Evolutionary conservation across 768 basidiomycete genomes (phyloP).

Genomic region (Rhizopogon vinicolor): DNA sequence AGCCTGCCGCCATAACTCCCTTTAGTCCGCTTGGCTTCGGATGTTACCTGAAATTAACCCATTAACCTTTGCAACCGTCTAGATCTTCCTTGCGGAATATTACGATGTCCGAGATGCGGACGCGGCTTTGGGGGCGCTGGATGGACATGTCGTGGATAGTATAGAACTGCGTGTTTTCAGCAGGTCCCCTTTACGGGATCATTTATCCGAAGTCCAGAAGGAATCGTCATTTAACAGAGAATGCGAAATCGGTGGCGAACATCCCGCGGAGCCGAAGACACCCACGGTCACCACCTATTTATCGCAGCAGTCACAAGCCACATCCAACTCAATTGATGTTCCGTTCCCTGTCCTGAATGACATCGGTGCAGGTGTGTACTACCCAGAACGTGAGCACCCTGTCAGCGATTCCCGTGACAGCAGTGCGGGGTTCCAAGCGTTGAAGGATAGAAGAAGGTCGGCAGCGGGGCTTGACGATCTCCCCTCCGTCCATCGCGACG

Average conservation of each 20-base stretch:
- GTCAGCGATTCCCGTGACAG: slow-evolving; percentile 1
- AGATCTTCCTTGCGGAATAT: slow-evolving; percentile 60
- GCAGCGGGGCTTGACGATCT: slow-evolving; percentile 4
- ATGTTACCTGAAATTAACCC: background rate
- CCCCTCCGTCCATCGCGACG: slow-evolving; percentile 9
- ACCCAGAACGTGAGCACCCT: slow-evolving; percentile 18
- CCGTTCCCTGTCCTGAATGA: slow-evolving; percentile 21
- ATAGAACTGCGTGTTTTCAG: slow-evolving; percentile 44
- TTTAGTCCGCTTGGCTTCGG: background rate
- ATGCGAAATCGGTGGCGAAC: slow-evolving; percentile 26
- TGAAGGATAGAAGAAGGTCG: background rate
- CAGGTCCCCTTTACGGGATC: slow-evolving; percentile 24
- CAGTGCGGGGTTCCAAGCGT: background rate
- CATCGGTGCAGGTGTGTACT: slow-evolving; percentile 12
- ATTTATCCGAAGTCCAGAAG: slow-evolving; percentile 21
- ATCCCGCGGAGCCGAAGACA: slow-evolving; percentile 33
- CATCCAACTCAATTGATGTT: slow-evolving; percentile 16
- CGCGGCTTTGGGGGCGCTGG: slow-evolving; percentile 44
- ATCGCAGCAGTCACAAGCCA: slow-evolving; percentile 26
- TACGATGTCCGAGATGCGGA: slow-evolving; percentile 60
- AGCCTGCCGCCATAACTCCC: background rate
- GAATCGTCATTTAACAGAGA: slow-evolving; percentile 21
- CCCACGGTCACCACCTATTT: slow-evolving; percentile 30
- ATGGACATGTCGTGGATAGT: slow-evolving; percentile 46
- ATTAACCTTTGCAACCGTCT: background rate